Percentiles rank a stretch among this genome's conserved stretches.
phyloP scores from a whole-genome alignment of 1,284 basidiomycete species.

The Sphagnurus paluster region DNA sequence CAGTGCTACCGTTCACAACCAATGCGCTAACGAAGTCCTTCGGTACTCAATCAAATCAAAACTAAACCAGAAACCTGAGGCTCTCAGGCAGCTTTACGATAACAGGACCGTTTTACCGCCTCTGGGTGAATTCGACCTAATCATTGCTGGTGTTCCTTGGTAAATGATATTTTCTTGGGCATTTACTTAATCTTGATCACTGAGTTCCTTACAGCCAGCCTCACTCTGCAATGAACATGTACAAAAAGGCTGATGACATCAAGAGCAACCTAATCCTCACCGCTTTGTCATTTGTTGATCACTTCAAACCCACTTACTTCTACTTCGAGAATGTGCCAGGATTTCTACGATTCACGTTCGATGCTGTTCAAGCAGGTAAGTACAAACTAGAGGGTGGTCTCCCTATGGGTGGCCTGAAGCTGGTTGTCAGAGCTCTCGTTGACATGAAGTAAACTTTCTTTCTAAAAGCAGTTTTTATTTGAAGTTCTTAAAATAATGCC shows the following conservation, averaged over 20 bases:
- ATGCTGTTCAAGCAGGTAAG: conserved; percentile 45
- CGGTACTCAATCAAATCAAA: conserved; percentile 52
- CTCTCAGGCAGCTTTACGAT: conserved; percentile 39
- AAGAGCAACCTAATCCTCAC: conserved; percentile 60
- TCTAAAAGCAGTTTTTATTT: no score
- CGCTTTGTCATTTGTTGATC: conserved; percentile 65
- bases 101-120: conserved; percentile 36
- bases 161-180: conserved; percentile 29
- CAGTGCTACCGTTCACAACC: conserved; percentile 36
- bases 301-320: conserved; percentile 56
- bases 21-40: conserved; percentile 64
- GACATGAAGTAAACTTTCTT: conserved; percentile 55
- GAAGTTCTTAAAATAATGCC: no score
- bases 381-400: conserved; percentile 60
- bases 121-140: conserved; percentile 49
- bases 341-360: conserved; percentile 58
- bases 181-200: conserved; percentile 1
- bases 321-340: conserved; percentile 77
- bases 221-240: conserved; percentile 59
- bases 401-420: conserved; percentile 65
- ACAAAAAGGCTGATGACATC: conserved; percentile 47
- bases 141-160: conserved; percentile 77
- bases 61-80: conserved; percentile 35
- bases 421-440: conserved; percentile 55
- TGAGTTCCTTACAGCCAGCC: conserved; percentile 41